Base-by-base conservation (phyloP, 2,329 filamentous ascomycete genomes). In the Diaporthe sp. region DNA sequence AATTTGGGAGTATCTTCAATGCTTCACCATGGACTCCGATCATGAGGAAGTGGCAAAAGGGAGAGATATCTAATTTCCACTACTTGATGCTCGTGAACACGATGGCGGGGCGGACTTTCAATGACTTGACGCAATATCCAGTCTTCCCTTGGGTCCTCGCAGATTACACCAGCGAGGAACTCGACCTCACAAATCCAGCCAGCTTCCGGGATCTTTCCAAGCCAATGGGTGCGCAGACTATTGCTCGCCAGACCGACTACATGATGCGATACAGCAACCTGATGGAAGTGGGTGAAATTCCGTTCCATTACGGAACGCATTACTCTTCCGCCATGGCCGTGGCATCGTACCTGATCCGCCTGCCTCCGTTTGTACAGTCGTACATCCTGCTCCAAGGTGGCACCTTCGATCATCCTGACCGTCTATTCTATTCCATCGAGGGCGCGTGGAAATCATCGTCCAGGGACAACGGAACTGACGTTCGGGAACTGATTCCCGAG, bases 271-370 rank as follows among this genome's bases (percentile, higher is more conserved):
- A 98, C 83, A 92, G 93, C 79, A 94, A 95, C 22, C 93, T 99
- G 82, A 93, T 93, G 0, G 97, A 98, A 82, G 98, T 99, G 88
- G 95, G 93, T 10, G 96, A 98, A 61, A 93, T 94, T 0, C 94
- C 97, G 0, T 99, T 98, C 82, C 97, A 99, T 82, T 99, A 98
- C 79, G 97, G 97, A 25, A 99, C 97, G 0, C 97, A 99, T 83
- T 99, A 99, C 83, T 98, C 97, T 1, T 98, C 97, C 2, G 97
- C 97, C 10, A 99, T 98, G 97, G 98, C 98, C 76, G 97, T 99
- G 9, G 95, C 95, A 17, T 98, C 96, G 0, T 99, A 98, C 81
- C 89, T 99, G 55, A 98, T 99, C 80, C 93, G 97, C 25, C 88
- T 99, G 22, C 96, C 98, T 70, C 97, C 97, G 0, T 99, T 98